Base-by-base conservation (phyloP, 1,284 basidiomycete species). In the Cryptococcus sp. region DNA sequence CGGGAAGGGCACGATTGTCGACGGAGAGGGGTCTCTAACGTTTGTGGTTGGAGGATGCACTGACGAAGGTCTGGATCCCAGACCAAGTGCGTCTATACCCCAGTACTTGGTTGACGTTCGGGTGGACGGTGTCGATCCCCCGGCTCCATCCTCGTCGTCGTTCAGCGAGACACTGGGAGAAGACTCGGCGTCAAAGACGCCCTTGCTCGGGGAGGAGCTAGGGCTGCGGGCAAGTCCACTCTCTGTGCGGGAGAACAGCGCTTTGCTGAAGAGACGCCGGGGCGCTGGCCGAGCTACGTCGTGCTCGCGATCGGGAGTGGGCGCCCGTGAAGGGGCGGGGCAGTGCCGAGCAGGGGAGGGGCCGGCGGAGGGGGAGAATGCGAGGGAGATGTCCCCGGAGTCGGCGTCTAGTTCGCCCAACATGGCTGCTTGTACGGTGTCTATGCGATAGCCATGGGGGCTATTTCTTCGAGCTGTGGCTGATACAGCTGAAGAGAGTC, bases 251-350 rank as follows among this genome's bases (percentile, higher is more conserved):
- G 28, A 33, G 18, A 60, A 53, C n/a, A 60, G 38, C 2, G 58
- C 39, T 50, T 55, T 64, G 33, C 56, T 53, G 20, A 64, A 55
- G 24, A 61, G 43, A 28, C 59, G 54, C 20, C 55, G 57, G 13
- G 61, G 56, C 6, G 54, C 46, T 18, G 59, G 59, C 20, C 45
- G 55, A 18, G 52, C 50, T 4, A 62, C 52, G 15, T 62, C 60
- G 12, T 47, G 46, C 46, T 47, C 23, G 6, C 23, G 18, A 13
- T 36, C 24, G 46, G 23, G 11, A 9, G 23, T 24, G 23, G 46
- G 23, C 11, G 46, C 28, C 28, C 28, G 28, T 23, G 46, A 47
- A 24, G 23, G 46, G 33, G 16, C n/a, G 42, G n/a, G 42, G 18
- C 2, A 18, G 42, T 28, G 46, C n/a, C 46, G 33, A 28, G 46